A percentile compares a stretch with the other conserved stretches of the same genome.
Evolutionary conservation across 2,329 filamentous ascomycete species (phyloP).

Genomic region (Monilinia vaccinii-corymbosi): DNA sequence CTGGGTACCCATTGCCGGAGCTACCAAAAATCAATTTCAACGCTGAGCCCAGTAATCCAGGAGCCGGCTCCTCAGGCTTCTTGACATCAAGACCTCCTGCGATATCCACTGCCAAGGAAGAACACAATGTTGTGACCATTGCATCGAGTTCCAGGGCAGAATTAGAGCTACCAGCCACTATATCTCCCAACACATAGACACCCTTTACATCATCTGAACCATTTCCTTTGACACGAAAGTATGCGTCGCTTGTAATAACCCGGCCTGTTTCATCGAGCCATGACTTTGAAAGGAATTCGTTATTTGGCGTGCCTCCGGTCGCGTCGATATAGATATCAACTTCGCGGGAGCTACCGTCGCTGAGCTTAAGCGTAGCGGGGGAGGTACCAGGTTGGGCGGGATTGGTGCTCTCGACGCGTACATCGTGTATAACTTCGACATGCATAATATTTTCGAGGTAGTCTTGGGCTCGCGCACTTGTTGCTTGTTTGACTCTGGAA

Average conservation of each 20-base stretch:
- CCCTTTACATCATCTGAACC: slow-evolving; percentile 27
- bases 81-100: slow-evolving; percentile 4
- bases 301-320: slow-evolving; percentile 35
- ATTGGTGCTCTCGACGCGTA: slow-evolving; percentile 30
- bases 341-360: slow-evolving; percentile 32
- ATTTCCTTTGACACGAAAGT: slow-evolving; percentile 35
- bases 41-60: neutral
- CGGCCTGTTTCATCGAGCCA: slow-evolving; percentile 39
- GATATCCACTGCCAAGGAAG: slow-evolving; percentile 41
- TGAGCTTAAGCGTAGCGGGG: slow-evolving; percentile 32
- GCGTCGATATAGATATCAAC: slow-evolving; percentile 42
- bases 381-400: slow-evolving; percentile 25
- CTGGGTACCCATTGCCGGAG: neutral
- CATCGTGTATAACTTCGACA: slow-evolving; percentile 37
- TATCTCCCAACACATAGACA: slow-evolving; percentile 41
- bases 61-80: neutral
- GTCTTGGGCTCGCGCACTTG: slow-evolving; percentile 35
- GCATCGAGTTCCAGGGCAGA: slow-evolving; percentile 35
- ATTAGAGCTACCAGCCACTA: slow-evolving; percentile 33
- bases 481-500: slow-evolving; percentile 31
- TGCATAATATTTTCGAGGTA: slow-evolving; percentile 35
- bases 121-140: slow-evolving; percentile 32
- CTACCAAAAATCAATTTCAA: neutral
- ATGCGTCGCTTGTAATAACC: slow-evolving; percentile 38
- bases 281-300: slow-evolving; percentile 36